Evolutionary conservation across 2,329 filamentous ascomycete genomes (phyloP).

Genomic region (Penicillium brevicompactum): DNA sequence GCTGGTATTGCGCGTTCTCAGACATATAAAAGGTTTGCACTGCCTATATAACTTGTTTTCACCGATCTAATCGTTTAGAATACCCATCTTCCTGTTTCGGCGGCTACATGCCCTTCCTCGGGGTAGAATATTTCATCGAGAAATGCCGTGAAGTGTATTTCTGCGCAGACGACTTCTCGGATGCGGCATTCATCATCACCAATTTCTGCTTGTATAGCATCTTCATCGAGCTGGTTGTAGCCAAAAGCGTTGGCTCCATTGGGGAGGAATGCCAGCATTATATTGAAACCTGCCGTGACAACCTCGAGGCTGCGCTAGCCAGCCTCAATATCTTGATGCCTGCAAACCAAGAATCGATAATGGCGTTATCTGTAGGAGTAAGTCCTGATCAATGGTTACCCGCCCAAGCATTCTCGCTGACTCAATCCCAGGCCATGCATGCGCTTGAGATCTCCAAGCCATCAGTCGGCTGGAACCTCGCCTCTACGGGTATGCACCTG

Average conservation of each 20-base stretch:
- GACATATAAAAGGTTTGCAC: conserved; percentile 36
- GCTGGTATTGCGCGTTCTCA: conserved; percentile 35
- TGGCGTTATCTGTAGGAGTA: conserved; percentile 62
- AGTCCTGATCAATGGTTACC: conserved; percentile 23
- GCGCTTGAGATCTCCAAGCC: conserved; percentile 64
- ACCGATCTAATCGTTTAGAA: conserved; percentile 19
- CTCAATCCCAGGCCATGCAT: conserved; percentile 55
- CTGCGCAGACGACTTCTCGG: conserved; percentile 44
- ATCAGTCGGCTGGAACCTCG: conserved; percentile 66
- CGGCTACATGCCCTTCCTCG: conserved; percentile 37
- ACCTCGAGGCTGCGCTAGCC: conserved; percentile 48
- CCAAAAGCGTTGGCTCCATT: conserved; percentile 18
- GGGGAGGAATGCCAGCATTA: conserved; percentile 33
- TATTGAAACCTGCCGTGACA: conserved; percentile 42
- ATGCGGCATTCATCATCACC: conserved; percentile 42
- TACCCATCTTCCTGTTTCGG: conserved; percentile 23
- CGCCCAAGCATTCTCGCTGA: not conserved
- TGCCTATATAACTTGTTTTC: not conserved
- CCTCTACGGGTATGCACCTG: conserved; percentile 60
- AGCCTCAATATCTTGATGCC: conserved; percentile 60
- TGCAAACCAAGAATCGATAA: conserved; percentile 57
- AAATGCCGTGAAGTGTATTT: conserved; percentile 49
- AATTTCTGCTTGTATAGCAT: conserved; percentile 43
- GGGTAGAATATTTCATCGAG: conserved; percentile 36
- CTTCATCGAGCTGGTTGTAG: conserved; percentile 35